These are phyloP conservation scores for Orychophragmus violaceus DNA, from an alignment of 345 rosid genomes.

Conservation along the genomic window DNA sequence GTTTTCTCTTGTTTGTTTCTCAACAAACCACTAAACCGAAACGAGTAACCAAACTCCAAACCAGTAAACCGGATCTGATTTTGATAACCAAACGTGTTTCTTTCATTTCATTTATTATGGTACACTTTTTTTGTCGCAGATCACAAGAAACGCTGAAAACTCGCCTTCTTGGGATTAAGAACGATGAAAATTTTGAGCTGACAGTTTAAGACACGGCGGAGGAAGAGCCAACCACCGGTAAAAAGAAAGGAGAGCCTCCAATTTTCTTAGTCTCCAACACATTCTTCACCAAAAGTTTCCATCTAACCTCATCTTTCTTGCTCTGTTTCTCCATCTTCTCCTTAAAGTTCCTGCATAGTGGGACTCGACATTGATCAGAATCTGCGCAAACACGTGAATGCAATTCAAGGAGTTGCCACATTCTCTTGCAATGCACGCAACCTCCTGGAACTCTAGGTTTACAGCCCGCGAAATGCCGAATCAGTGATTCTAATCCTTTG, in stretches of 20 bases:
- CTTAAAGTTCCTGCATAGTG: conserved; percentile 86
- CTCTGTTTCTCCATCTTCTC: conserved; percentile 53
- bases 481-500: conserved; percentile 68
- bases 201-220: background rate
- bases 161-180: conserved; percentile 22
- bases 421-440: conserved; percentile 83
- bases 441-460: conserved; percentile 69
- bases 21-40: background rate
- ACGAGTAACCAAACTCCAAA: background rate
- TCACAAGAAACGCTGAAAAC: conserved; percentile 34
- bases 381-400: conserved; percentile 75
- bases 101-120: background rate
- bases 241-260: conserved; percentile 49
- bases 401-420: conserved; percentile 89
- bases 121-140: background rate
- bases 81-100: background rate
- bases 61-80: background rate
- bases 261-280: conserved; percentile 50
- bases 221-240: conserved; percentile 16
- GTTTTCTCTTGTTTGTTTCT: background rate
- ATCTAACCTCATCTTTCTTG: conserved; percentile 69
- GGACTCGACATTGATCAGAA: conserved; percentile 64
- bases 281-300: conserved; percentile 66
- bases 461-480: conserved; percentile 80
- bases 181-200: background rate